Evolutionary conservation across 2,329 filamentous ascomycete genomes (phyloP), one percentile per base, ranked within the genome.

Genomic region (Arthroderma sp.): DNA sequence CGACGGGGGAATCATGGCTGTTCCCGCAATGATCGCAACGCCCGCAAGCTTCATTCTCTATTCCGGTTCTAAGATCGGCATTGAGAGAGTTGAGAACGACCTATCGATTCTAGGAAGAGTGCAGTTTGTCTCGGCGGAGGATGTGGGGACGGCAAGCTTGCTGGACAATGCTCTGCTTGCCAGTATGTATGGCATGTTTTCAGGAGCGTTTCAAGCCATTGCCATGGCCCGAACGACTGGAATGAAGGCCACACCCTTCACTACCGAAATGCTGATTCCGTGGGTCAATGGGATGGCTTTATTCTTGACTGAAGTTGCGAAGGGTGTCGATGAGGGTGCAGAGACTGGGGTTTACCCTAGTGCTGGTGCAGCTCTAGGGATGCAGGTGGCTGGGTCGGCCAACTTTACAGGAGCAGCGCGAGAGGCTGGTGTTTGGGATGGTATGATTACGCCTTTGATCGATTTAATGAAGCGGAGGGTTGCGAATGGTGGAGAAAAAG

Each of bases 1-100:
- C 27, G 36, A 46, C 40, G 40, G 44, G 10, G 44, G 44, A 38
- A 43, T 46, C 29, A 46, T 46, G 44, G 34, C 39, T 7, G 22
- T 43, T 7, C 40, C 40, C 8, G 27, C 27, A 9, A 31, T 40
- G 11, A 45, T 45, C n/a, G 43, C 27, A 15, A 2, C 36, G 5
- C 43, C 43, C 6, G 22, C 6, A 1, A 28, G 22, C 6, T 29
- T 41, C n/a, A 27, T 45, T 27, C 38, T 45, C 11, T 45, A 45
- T 31, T 40, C 33, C 31, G 43, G 37, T 5, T 4, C 30, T 9
- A 11, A 29, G 22, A 31, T 6, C 11, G 40, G 10, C 5, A 42
- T 47, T 27, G 22, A 43, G 29, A 8, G 9, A 1, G 7, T 43
- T 9, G 36, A 43, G 36, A 10, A 7, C 6, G 28, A 34, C 11